Percentiles rank a stretch among this genome's conserved stretches.
These are phyloP conservation scores for Punctularia strigosozonata DNA, from an alignment of 768 basidiomycete species.

Conservation along the genomic window DNA sequence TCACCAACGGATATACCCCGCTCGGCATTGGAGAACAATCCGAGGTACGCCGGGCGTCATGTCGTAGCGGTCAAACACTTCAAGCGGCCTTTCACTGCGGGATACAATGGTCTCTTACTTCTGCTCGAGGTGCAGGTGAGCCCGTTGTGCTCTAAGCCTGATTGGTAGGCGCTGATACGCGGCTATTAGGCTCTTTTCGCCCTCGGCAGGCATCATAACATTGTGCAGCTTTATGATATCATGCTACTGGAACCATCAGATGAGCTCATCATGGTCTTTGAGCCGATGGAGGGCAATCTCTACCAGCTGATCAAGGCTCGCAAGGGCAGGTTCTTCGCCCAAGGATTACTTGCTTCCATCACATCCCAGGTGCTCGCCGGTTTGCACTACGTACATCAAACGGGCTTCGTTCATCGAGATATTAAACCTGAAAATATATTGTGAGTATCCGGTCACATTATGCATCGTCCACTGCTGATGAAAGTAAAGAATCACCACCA, in stretches of 20 bases:
- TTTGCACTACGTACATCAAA: slow-evolving; percentile 29
- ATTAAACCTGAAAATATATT: slow-evolving; percentile 41
- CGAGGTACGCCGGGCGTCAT: too few relatives aligned
- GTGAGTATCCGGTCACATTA: too few relatives aligned
- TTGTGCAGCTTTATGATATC: slow-evolving; percentile 38
- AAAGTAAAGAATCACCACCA: slow-evolving; percentile 40
- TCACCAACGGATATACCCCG: too few relatives aligned
- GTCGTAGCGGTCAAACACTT: too few relatives aligned
- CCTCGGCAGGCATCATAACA: slow-evolving; percentile 25
- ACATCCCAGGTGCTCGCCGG: slow-evolving; percentile 30
- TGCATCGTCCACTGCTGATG: too few relatives aligned
- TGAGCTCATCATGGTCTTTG: slow-evolving; percentile 40
- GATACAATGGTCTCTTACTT: too few relatives aligned
- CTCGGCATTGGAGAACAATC: too few relatives aligned
- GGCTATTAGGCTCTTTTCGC: not conserved
- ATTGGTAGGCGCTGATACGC: too few relatives aligned
- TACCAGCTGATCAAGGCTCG: slow-evolving; percentile 37
- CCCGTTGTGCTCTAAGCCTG: too few relatives aligned
- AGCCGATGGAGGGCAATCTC: slow-evolving; percentile 41
- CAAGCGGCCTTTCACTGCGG: too few relatives aligned
- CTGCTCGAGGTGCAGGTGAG: too few relatives aligned
- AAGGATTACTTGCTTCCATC: slow-evolving; percentile 31
- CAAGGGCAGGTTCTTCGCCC: slow-evolving; percentile 32
- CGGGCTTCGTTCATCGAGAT: slow-evolving; percentile 38
- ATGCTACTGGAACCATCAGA: slow-evolving; percentile 30